Evolutionary conservation across 1,284 basidiomycete genomes (phyloP), one percentile per base, ranked within the genome.

Genomic region (Apiotrichum montevideense): DNA sequence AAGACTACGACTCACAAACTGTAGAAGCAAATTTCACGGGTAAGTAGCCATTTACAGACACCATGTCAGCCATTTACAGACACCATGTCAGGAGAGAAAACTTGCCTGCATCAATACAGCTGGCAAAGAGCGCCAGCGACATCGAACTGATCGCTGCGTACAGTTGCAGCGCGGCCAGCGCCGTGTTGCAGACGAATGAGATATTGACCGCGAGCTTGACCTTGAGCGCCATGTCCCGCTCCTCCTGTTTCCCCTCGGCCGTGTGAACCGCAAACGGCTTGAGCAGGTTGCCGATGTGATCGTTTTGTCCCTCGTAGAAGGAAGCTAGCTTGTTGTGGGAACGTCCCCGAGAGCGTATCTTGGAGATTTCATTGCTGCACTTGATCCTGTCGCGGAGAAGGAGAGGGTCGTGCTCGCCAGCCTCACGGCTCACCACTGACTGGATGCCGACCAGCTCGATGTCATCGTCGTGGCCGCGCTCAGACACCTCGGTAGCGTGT

Each of bases 41-140:
- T 21, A 21, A 21, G 21, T 21, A 21, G 21, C 21, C 21, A 21
- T 21, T 21, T 21, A 98, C 78, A 6, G 94, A 93, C 53, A 95
- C 87, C 77, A 87, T 89, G 63, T 95, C 84, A 85, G 7, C 21
- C 21, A 21, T 21, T 21, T 21, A 98, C 78, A 6, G 94, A 93
- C 53, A 95, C 87, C 77, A 87, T 89, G 63, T 95, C 84, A 85
- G 7, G 8, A 39, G 37, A 39, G 37, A 33, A 15, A 3, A 54
- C 72, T 61, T 49, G 65, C 72, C 84, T 13, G 90, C 86, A 73
- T 96, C 92, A 65, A 94, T 87, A 29, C 84, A 87, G 2, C 90
- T 94, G 29, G 93, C 91, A 57, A 98, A 84, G 51, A 98, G 81
- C 9, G 92, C 91, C 10, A 98, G 79, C 1, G 91, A 95, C 13